Base-by-base conservation (phyloP, 2,329 filamentous ascomycete genomes). In the Talaromyces pinophilus region DNA sequence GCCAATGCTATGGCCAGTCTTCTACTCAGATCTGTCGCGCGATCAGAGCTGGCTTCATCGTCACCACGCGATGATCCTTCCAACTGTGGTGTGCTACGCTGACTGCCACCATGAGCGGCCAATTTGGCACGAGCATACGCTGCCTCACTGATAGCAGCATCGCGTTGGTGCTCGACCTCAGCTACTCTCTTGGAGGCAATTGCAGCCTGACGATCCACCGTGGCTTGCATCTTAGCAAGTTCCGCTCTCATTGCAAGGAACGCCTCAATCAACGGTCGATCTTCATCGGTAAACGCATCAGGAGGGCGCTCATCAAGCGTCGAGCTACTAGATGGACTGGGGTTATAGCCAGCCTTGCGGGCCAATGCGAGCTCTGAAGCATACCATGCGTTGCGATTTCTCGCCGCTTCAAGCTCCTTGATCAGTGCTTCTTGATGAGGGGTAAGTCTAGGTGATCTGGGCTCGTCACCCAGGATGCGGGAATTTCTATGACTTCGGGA, bases 321-420 rank as follows among this genome's bases (percentile, higher is more conserved):
- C 15, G 92, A 88, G 73, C 87, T 91, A 30, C 88, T 85, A 0
- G 88, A 88, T 2, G 88, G 82, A 69, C 87, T 92, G 17, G 92
- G 86, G 6, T 88, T 85, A 74, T 98, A 99, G 5, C 95, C 95
- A 48, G 92, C 88, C 79, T 97, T 97, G 60, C 91, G 88, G 6
- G 95, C 96, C 69, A 99, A 83, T 66, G 96, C 92, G 55, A 99
- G 83, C 79, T 99, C 95, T 0, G 94, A 97, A 7, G 93, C 92
- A 78, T 96, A 97, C 95, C 95, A 99, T 0, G 94, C 94, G 79
- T 97, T 98, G 62, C 91, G 88, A 74, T 90, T 95, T 73, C 92
- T 92, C 3, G 90, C 86, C 8, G 88, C 85, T 75, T 99, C 94
- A 1, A 99, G 84, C 75, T 99, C 95, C 75, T 95, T 94, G 15